Evolutionary conservation across 495 filamentous ascomycete species (phyloP).

Genomic region (Tuber microsphaerosporum): DNA sequence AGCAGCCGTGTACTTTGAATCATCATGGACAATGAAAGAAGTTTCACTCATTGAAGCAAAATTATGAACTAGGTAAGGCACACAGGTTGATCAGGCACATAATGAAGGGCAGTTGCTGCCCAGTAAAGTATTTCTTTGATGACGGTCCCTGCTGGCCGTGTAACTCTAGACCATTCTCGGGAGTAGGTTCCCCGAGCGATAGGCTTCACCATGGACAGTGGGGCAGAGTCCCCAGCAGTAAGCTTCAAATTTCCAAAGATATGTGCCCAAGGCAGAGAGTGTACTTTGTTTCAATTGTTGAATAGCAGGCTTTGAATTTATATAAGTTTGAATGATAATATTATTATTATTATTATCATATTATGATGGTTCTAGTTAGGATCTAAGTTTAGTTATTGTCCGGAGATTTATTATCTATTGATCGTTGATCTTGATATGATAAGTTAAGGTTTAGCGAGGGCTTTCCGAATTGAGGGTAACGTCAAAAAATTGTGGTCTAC

Average conservation of each 20-base stretch:
- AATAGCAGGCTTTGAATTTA: background rate
- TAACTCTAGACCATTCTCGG: background rate
- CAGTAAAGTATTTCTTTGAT: background rate
- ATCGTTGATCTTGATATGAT: background rate
- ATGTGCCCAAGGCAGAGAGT: background rate
- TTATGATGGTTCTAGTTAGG: background rate
- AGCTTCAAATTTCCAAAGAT: background rate
- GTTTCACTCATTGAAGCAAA: background rate
- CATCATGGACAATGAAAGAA: background rate
- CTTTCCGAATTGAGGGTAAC: conserved; percentile 6
- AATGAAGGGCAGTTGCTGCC: background rate
- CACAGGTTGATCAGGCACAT: background rate
- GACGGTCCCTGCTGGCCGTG: background rate
- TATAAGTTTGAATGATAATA: background rate
- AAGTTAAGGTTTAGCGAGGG: background rate
- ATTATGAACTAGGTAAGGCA: background rate
- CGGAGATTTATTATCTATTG: background rate
- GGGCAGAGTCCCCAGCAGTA: background rate
- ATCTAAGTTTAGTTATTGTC: background rate
- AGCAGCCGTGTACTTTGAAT: background rate
- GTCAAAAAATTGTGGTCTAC: conserved; percentile 20
- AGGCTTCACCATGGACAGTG: background rate
- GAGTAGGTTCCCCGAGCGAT: background rate
- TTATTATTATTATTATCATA: background rate
- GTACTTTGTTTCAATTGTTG: background rate